Evolutionary conservation across 495 filamentous ascomycete genomes (phyloP).

Genomic region (Umbilicaria muhlenbergii): DNA sequence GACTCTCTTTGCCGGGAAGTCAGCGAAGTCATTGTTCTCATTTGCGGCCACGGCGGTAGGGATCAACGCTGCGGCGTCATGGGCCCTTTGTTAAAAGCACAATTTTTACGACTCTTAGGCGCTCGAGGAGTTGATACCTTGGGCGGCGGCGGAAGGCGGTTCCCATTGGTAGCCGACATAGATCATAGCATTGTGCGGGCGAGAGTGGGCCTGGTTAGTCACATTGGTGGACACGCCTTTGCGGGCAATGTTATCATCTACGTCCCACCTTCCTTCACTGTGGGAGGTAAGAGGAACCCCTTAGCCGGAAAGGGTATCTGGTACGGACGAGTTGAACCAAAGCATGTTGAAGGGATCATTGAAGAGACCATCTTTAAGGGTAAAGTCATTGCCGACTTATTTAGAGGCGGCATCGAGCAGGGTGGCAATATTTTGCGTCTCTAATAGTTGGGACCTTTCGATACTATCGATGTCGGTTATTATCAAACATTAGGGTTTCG

Average conservation of each 20-base stretch:
- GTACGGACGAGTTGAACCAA: constrained; percentile 83
- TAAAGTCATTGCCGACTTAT: constrained; percentile 59
- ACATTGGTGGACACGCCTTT: constrained; percentile 86
- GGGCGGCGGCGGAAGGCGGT: background rate
- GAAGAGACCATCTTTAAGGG: constrained; percentile 63
- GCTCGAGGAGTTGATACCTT: constrained; percentile 17
- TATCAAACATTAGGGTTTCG: too few relatives aligned
- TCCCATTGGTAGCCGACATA: background rate
- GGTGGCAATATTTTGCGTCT: too few relatives aligned
- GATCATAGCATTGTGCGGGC: constrained; percentile 19
- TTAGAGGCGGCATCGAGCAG: constrained; percentile 15
- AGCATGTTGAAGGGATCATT: constrained; percentile 74
- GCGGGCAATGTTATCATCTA: constrained; percentile 91
- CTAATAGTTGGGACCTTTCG: too few relatives aligned
- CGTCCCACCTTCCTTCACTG: constrained; percentile 42
- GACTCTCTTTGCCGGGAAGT: constrained; percentile 22
- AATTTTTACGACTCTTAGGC: constrained; percentile 44
- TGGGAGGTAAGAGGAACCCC: constrained; percentile 27
- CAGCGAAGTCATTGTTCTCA: constrained; percentile 51
- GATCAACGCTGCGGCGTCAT: constrained; percentile 70
- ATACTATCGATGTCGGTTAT: too few relatives aligned
- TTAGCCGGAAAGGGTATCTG: constrained; percentile 75
- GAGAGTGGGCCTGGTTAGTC: constrained; percentile 62
- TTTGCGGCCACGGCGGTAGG: constrained; percentile 71
- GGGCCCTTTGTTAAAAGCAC: constrained; percentile 50